Conservation (phyloP, 1,284 basidiomycete genomes). For the Moniliophthora roreri region DNA sequence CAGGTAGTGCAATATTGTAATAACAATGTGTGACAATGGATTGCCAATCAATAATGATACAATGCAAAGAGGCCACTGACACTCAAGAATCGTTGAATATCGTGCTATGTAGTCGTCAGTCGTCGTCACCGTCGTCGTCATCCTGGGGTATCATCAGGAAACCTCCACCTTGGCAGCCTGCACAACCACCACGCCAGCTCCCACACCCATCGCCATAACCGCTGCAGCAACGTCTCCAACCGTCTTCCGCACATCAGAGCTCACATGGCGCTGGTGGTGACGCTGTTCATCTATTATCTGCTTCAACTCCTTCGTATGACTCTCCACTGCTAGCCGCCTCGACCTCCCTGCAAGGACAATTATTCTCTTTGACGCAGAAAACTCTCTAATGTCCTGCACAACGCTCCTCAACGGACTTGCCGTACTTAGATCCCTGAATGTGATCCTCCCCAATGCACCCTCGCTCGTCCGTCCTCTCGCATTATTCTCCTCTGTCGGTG, state of each 20-base stretch:
- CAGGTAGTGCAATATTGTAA: too few species aligned
- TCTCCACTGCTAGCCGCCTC: conserved; percentile 63
- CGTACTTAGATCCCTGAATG: conserved; percentile 53
- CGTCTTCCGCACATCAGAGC: conserved; percentile 68
- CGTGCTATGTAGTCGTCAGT: too few species aligned
- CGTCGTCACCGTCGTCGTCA: too few species aligned
- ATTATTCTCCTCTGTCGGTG: conserved; percentile 24
- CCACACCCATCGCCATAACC: conserved; percentile 44
- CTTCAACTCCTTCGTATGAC: conserved; percentile 64
- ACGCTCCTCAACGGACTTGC: conserved; percentile 56
- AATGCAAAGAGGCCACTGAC: too few species aligned
- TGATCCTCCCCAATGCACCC: conserved; percentile 47
- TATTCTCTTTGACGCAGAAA: conserved; percentile 35
- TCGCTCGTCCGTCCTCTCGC: conserved; percentile 23
- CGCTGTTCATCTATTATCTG: conserved; percentile 43
- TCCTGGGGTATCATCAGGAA: too few species aligned
- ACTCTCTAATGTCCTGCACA: conserved; percentile 24
- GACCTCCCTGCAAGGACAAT: conserved; percentile 72
- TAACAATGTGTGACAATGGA: too few species aligned
- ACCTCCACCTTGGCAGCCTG: conserved; percentile 48
- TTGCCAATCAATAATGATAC: too few species aligned
- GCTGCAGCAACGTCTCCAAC: conserved; percentile 80
- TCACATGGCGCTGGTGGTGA: not conserved
- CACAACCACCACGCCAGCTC: conserved; percentile 65
- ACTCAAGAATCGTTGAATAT: too few species aligned